Evolutionary conservation across 2,329 filamentous ascomycete genomes (phyloP), one percentile per base, ranked within the genome.

Genomic region (Grosmannia penicillata): DNA sequence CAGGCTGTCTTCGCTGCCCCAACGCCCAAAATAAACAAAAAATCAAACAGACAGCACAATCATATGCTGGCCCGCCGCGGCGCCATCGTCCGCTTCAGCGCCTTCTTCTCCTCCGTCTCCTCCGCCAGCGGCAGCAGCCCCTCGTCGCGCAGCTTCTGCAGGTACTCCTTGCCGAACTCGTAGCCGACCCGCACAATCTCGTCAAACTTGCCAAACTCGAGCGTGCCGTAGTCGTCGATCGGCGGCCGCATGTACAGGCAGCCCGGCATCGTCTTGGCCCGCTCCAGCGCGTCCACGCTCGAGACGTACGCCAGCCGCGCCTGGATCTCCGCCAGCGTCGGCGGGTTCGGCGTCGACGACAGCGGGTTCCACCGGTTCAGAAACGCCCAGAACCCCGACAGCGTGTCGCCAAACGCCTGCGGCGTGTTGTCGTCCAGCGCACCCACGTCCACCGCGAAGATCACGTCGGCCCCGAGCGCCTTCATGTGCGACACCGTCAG

Each of bases 401-500:
- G 70, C 0, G 85, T 89, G 61, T 98, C 91, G 38, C 93, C 91
- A 53, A 93, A 98, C 1, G 72, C 72, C 57, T 98, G 93, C 0
- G 91, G 91, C 0, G 81, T 84, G 53, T 93, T 76, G 52, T 96
- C 89, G 50, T 98, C 89, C 3, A 96, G 65, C 9, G 84, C 78
- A 19, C 93, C 93, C 1, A 98, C 91, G 51, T 98, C 91, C 22
- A 98, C 73, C 1, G 91, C 91, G 55, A 98, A 95, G 46, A 98
- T 93, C 32, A 91, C 77, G 52, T 95, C 85, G 10, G 86, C 86
- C 1, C 91, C 91, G 0, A 98, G 70, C 4, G 78, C 80, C 57
- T 93, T 94, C 91, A 98, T 98, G 58, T 96, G 87, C 13, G 84
- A 81, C 15, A 98, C 93, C 0, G 91, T 96, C 41, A 98, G 64